Base-by-base conservation (phyloP, 139 green algal genomes). In the Pleodorina starrii region DNA sequence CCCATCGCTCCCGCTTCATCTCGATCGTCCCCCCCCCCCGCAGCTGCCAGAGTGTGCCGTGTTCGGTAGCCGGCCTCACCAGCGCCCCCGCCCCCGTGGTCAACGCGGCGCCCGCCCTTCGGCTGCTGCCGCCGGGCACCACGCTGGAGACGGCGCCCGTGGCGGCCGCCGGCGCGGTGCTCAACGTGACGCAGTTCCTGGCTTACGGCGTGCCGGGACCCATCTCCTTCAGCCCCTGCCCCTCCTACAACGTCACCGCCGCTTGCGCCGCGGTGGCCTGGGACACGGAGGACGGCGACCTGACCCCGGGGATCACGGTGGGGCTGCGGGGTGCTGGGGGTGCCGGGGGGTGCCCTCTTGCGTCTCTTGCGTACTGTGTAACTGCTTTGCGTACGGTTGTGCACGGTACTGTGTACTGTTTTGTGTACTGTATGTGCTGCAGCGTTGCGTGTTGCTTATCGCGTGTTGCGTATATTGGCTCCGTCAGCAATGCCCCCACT, bases 191-290 rank as follows among this genome's bases (percentile, higher is more conserved):
- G 48, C 40, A 85, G 50, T 85, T 85, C 57, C 51, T 91, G 9
- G 78, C 44, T 21, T 88, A 81, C 66, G 51, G 68, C 50, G 42
- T 68, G 46, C 42, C 68, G 5, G 88, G 80, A 38, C 88, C 88
- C 72, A 69, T 89, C 78, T 73, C 48, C 36, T 85, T 91, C 54
- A 51, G 32, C 29, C 88, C 88, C 51, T 91, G 88, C 88, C 21
- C 80, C 16, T 80, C 69, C 0, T 60, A 32, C 88, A 38, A 42
- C 11, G 48, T 46, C 27, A 68, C 29, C 27, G 27, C 48, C 17
- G 88, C 73, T 36, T 92, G 90, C 51, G 66, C 57, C 9, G 90
- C 90, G 3, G 25, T 90, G 9, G 90, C 90, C 1, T 72, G 50
- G 60, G 85, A 92, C 46, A 68, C 35, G 46, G 66, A 85, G 46